Evolutionary conservation across 164 flowering plant genomes (phyloP).

Genomic region (grape (Vitis vinifera)): ASM3070453v1 NC_081817.1:25674001-25674500

Average conservation of each 20-base stretch:
- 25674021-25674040: no score
- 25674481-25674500: no score
- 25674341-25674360: conserved; percentile 41
- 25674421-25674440: conserved; percentile 61
- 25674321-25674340: conserved; percentile 74
- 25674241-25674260: conserved; percentile 68
- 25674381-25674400: conserved; percentile 53
- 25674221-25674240: conserved; percentile 34
- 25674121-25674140: no score
- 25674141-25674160: no score
- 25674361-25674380: conserved; percentile 40
- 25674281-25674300: conserved; percentile 72
- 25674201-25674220: conserved; percentile 42
- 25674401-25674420: conserved; percentile 87
- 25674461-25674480: not conserved
- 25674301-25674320: conserved; percentile 66
- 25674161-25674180: no score
- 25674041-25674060: no score
- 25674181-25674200: not conserved
- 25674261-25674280: conserved; percentile 56
- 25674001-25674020: no score
- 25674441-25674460: conserved; percentile 46
- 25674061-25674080: no score
- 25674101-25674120: no score
- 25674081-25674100: no score